These are phyloP conservation scores for Smittium mucronatum DNA, from an alignment of 371 early-diverging fungal species.

Conservation along the genomic window DNA sequence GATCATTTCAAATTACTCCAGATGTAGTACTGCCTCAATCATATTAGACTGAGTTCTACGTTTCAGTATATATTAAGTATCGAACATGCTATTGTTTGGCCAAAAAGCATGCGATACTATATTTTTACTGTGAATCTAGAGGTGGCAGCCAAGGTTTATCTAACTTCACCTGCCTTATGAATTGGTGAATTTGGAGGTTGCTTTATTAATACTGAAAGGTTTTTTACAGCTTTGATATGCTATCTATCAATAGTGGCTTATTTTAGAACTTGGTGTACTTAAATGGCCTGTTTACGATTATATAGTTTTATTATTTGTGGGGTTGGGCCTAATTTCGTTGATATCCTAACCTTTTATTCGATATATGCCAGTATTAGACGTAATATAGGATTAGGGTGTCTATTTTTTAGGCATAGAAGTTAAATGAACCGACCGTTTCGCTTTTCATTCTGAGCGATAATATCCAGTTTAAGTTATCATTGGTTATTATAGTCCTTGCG, in stretches of 20 bases:
- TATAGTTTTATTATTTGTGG: not conserved
- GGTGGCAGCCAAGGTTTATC: not conserved
- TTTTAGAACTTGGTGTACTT: not conserved
- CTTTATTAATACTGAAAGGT: not conserved
- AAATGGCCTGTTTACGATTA: not conserved
- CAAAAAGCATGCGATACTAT: not conserved
- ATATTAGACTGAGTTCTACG: not conserved
- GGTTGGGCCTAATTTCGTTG: not conserved
- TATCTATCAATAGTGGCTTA: not conserved
- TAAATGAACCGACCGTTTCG: not conserved
- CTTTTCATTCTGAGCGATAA: not conserved
- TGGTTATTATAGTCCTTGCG: not conserved
- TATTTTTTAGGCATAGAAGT: not conserved
- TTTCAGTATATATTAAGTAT: not conserved
- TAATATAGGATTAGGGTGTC: not conserved
- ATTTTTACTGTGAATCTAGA: not conserved
- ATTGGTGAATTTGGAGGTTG: not conserved
- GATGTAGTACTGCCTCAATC: not conserved
- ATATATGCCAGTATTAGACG: not conserved
- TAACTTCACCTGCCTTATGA: not conserved
- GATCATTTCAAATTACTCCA: not conserved
- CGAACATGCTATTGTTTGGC: not conserved
- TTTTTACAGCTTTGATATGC: not conserved
- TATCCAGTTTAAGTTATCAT: not conserved
- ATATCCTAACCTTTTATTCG: not conserved